These are phyloP conservation scores for Kwoniella sp. DNA, from an alignment of 768 basidiomycete genomes.

Conservation along the genomic window DNA sequence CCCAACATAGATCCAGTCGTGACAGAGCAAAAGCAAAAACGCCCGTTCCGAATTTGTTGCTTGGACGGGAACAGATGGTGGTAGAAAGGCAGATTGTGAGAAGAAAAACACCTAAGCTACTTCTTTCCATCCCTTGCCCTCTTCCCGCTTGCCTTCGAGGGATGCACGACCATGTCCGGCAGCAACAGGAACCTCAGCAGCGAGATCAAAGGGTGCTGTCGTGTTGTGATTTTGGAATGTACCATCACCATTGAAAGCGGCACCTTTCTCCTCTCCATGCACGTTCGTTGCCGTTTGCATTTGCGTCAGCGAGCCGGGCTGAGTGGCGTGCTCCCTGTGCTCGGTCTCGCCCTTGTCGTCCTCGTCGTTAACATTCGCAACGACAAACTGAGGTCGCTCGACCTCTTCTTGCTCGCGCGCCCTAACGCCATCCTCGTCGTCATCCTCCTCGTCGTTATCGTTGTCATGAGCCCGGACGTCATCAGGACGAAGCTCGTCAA, in stretches of 20 bases:
- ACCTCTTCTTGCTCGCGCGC: background rate
- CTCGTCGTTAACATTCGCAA: constrained; percentile 23
- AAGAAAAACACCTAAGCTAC: constrained; percentile 10
- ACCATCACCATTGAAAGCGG: background rate
- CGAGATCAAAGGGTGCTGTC: constrained; percentile 1
- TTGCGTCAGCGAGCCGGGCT: background rate
- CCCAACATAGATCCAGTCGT: too few species aligned
- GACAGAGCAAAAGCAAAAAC: too few species aligned
- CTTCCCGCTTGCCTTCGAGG: constrained; percentile 10
- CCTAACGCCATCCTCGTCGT: background rate
- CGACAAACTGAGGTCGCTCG: constrained; percentile 47
- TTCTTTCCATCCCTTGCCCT: constrained; percentile 33
- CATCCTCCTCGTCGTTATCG: constrained; percentile 33
- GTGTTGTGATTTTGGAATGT: background rate
- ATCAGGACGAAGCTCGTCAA: constrained; percentile 49
- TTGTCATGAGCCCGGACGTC: constrained; percentile 42
- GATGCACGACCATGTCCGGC: background rate
- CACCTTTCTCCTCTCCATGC: background rate
- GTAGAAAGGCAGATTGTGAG: too few species aligned
- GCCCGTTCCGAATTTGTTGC: too few species aligned
- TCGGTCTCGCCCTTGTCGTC: constrained; percentile 5
- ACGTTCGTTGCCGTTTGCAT: constrained; percentile 6
- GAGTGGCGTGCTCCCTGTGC: background rate
- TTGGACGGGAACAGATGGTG: too few species aligned
- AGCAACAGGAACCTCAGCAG: background rate